Conservation (phyloP, 2,329 filamentous ascomycete species). For the Phialophora expanda region DNA sequence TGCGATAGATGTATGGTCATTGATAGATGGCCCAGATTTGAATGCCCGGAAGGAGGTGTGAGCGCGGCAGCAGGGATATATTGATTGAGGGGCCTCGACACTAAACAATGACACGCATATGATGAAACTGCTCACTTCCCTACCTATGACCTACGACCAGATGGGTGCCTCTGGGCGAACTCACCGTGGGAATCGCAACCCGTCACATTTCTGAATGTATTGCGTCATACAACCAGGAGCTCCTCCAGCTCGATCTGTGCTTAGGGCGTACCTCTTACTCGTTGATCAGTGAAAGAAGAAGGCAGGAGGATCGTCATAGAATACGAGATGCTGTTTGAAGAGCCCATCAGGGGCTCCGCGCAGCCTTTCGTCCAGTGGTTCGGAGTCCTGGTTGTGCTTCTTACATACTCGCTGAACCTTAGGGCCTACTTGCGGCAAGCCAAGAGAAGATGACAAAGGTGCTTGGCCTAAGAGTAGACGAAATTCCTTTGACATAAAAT, state of each 20-base stretch:
- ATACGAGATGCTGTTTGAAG: neutral
- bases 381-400: no score
- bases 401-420: no score
- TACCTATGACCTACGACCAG: neutral
- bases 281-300: neutral
- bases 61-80: neutral
- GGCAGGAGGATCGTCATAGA: neutral
- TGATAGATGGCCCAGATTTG: neutral
- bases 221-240: neutral
- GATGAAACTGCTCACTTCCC: neutral
- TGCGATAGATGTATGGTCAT: neutral
- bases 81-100: neutral
- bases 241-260: neutral
- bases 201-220: neutral
- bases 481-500: no score
- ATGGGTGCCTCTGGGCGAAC: no score
- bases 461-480: no score
- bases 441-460: no score
- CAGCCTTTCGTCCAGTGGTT: neutral
- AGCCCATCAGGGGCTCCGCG: neutral
- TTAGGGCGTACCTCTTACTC: neutral
- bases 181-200: neutral
- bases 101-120: slow-evolving; percentile 5
- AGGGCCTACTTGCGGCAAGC: no score
- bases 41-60: neutral